Evolutionary conservation across 2,329 filamentous ascomycete genomes (phyloP), one percentile per base, ranked within the genome.

Genomic region (Curvularia eragrostidis): DNA sequence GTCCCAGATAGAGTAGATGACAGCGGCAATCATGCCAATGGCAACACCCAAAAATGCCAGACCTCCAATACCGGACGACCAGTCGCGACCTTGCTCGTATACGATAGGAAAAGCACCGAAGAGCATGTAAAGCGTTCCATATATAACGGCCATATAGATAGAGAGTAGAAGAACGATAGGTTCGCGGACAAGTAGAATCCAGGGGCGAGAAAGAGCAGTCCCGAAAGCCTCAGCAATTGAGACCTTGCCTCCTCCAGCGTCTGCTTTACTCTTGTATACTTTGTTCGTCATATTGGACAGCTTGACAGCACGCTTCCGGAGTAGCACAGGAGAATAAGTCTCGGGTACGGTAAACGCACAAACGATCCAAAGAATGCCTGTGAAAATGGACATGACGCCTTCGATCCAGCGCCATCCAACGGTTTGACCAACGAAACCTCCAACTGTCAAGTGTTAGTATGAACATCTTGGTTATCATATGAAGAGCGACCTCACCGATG

Each of bases 271-370:
- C 18, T 5, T 34, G n/a, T 42, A 41, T 2, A 26, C 5, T 70
- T 84, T 81, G 19, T 85, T 85, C 0, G 85, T 89, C 39, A 84
- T 75, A 66, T 83, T 85, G 50, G 88, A 83, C 5, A 90, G 80
- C 12, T 85, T 83, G 50, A 78, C 69, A 1, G 87, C 87, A 5
- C 87, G 85, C 26, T 83, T 84, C 50, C 85, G 81, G 4, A 90
- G 82, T 61, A 90, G 85, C 58, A 83, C 88, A 3, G 82, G 78
- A 0, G 81, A 75, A 57, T 81, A 85, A 0, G 88, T 90, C 77
- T 91, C 88, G 0, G 88, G 88, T 38, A 83, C n/a, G n/a, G n/a
- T n/a, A n/a, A n/a, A n/a, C n/a, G n/a, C n/a, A n/a, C n/a, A n/a
- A n/a, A n/a, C n/a, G n/a, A n/a, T n/a, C n/a, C n/a, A n/a, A n/a